Base-by-base conservation (phyloP, 495 filamentous ascomycete species). In the Aspergillus indologenus region DNA sequence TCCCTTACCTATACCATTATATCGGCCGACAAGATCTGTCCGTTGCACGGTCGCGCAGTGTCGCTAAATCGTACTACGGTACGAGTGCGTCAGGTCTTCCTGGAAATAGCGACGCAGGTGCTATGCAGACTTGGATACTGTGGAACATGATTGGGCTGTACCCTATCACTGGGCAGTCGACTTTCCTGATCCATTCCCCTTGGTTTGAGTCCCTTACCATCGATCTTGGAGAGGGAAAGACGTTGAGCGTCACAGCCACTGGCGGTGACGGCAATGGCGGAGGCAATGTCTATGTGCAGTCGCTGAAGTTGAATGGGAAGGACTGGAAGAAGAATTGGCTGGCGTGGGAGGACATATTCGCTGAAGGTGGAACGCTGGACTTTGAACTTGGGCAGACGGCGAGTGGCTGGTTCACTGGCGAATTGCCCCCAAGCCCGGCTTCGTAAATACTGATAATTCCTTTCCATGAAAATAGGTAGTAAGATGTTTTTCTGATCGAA, bases 1-100 rank as follows among this genome's bases (percentile, higher is more conserved):
- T 83, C 4, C 87, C 87, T 0, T 91, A 89, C 67, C 79, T 90
- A 0, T 90, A 86, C 76, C 83, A 90, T 70, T 91, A 80, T 70
- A 80, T 83, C 46, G 78, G 78, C 58, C 77, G 81, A 44, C 87
- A 86, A 59, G 81, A 86, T 59, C 73, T 84, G 6, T 75, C 73
- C 0, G 75, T 77, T 5, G 44, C 54, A 19, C 68, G 60, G 22
- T 71, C 74, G 21, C 72, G 75, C 6, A 52, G 69, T 14, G 66
- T 78, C 23, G 73, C 75, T 21, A 78, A 76, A 56, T 47, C 59
- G 5, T 68, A 77, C 54, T 81, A 76, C 63, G 57, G 61, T 8
- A 71, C 68, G 12, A 70, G 69, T 0, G 59, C 61, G 0, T 56
- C 58, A 1, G 83, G 84, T 7, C 65, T 85, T 2, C 83, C 83